Evolutionary conservation across 306 rosid genomes (phyloP).

Genomic region (Myrica gale): DNA sequence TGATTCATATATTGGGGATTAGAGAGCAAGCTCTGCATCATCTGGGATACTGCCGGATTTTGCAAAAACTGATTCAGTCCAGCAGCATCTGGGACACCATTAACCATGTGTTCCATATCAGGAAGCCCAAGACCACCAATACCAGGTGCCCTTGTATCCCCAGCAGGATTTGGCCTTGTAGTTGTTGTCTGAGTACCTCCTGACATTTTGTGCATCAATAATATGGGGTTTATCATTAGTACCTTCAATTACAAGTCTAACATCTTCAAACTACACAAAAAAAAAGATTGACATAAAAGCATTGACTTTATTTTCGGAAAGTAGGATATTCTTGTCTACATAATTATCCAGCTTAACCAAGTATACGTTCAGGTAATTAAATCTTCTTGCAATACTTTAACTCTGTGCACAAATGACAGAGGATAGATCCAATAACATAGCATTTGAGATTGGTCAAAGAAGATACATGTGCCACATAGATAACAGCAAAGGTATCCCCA

Average conservation of each 20-base stretch:
- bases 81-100: conserved; percentile 42
- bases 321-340: background rate
- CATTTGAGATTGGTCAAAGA: background rate
- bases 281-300: background rate
- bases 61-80: conserved; percentile 50
- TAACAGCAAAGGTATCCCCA: background rate
- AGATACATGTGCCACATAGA: background rate
- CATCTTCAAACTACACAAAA: background rate
- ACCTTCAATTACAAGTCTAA: background rate
- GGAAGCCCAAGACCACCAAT: conserved; percentile 49
- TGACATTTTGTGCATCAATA: conserved; percentile 19
- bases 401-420: background rate
- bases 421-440: background rate
- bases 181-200: conserved; percentile 52
- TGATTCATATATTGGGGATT: conserved; percentile 62
- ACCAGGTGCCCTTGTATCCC: conserved; percentile 40
- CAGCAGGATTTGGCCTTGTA: conserved; percentile 33
- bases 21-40: conserved; percentile 64
- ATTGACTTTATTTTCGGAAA: background rate
- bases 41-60: conserved; percentile 59
- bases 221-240: background rate
- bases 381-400: background rate
- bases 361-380: background rate
- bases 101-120: conserved; percentile 38
- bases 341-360: background rate